Evolutionary conservation across 2,329 filamentous ascomycete genomes (phyloP).

Genomic region (Pezicula neosporulosa): DNA sequence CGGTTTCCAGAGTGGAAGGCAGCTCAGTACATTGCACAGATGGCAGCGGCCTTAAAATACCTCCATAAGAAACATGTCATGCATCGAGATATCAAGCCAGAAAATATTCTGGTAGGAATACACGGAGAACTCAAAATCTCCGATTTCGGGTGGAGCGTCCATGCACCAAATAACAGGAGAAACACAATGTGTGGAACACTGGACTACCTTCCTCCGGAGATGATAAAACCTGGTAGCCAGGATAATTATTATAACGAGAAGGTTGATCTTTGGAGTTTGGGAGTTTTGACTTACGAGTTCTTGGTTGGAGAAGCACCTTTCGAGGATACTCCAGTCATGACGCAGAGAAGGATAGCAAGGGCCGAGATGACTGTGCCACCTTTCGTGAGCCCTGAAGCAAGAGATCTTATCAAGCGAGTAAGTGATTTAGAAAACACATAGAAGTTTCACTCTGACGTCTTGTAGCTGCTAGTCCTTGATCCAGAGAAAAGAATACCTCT

Average conservation of each 20-base stretch:
- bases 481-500: conserved; percentile 90
- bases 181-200: conserved; percentile 97
- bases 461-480: conserved; percentile 80
- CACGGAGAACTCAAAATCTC: conserved; percentile 98
- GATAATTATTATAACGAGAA: conserved; percentile 94
- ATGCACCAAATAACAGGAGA: conserved; percentile 89
- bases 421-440: conserved; percentile 25
- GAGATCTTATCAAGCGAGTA: conserved; percentile 88
- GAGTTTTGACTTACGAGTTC: conserved; percentile 95
- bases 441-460: conserved; percentile 13
- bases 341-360: conserved; percentile 80
- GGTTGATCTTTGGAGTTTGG: conserved; percentile 93
- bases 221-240: conserved; percentile 77
- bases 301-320: conserved; percentile 94
- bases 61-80: conserved; percentile 97
- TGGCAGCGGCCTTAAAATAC: conserved; percentile 82
- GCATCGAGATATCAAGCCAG: conserved; percentile 95
- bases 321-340: conserved; percentile 93
- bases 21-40: conserved; percentile 70
- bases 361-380: conserved; percentile 90
- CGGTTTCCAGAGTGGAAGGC: conserved; percentile 70
- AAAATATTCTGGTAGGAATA: conserved; percentile 94
- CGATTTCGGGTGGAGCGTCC: conserved; percentile 97
- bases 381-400: conserved; percentile 87
- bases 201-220: conserved; percentile 96